Conservation (phyloP, 148 eudicot genomes). For the Vaccinium macrocarpon region DNA sequence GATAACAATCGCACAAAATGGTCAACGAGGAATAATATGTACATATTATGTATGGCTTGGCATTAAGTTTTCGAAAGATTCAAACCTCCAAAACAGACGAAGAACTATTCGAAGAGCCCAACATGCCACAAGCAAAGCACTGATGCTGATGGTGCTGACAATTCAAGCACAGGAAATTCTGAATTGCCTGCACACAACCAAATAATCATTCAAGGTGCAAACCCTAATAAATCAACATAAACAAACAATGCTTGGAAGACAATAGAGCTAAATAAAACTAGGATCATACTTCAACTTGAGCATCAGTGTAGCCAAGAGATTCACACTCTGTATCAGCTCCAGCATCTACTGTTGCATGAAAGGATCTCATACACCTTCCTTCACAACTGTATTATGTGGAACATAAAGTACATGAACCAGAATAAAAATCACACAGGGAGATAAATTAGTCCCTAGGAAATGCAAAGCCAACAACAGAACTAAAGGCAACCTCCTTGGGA, state of each 20-base stretch:
- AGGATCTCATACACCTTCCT: constrained; percentile 80
- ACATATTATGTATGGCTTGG: background rate
- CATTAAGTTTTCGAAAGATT: background rate
- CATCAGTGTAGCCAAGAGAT: constrained; percentile 54
- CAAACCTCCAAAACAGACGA: constrained; percentile 55
- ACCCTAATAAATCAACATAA: background rate
- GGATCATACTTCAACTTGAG: constrained; percentile 52
- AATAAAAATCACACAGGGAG: background rate
- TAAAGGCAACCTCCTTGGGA: background rate
- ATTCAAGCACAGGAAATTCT: constrained; percentile 59
- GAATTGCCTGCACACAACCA: constrained; percentile 54
- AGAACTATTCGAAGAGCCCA: constrained; percentile 65
- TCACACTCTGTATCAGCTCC: constrained; percentile 52
- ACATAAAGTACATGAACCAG: background rate
- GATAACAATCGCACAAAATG: background rate
- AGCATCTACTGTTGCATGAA: constrained; percentile 57
- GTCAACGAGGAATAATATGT: background rate
- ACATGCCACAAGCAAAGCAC: constrained; percentile 67
- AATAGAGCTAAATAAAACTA: constrained; percentile 6
- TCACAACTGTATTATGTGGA: constrained; percentile 49
- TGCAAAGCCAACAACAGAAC: background rate
- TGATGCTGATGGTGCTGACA: constrained; percentile 74
- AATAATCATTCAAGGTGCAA: constrained; percentile 7
- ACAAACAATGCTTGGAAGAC: constrained; percentile 5
- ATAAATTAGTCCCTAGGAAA: background rate